Base-by-base conservation (phyloP, 108 stramenopile genomes). In the Conticribra guillardii region DNA sequence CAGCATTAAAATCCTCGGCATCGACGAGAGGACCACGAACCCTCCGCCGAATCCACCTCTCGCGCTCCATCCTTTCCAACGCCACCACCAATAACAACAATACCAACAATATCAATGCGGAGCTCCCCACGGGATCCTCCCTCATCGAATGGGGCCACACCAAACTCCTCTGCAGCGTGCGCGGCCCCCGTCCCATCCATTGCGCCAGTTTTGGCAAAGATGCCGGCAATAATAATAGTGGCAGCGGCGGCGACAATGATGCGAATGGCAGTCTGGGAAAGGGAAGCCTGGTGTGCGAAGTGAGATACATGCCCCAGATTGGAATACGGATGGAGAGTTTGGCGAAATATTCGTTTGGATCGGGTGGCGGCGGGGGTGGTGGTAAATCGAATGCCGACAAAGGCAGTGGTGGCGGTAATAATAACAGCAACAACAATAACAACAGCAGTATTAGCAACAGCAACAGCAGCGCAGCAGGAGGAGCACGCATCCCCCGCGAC, bases 121-220 rank as follows among this genome's bases (percentile, higher is more conserved):
- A n/a, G n/a, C n/a, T n/a, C n/a, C n/a, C n/a, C n/a, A n/a, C n/a
- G n/a, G 93, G 93, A 17, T 88, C 87, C 3, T 62, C 89, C 0
- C 44, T 91, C 69, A 81, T 94, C 1, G 94, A 95, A 74, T 76
- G 87, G 64, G 94, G 94, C 14, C 89, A 89, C 57, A 92, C 94
- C 19, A 95, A 95, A 54, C 79, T 95, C 17, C 41, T 95, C 28
- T 82, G 81, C 31, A 71, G 76, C 24, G 90, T 91, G 17, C 67
- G 71, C 2, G 84, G 84, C 16, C 87, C 87, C 24, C 51, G 83
- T 37, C 64, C 71, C 48, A 49, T 57, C 14, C 23, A 14, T 32
- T 52, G 74, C 33, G 54, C 59, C 58, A 49, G 73, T 48, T 52
- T 76, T 11, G 37, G 8, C 37, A 5, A 41, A 44, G 18, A 47